A percentile compares a stretch with the other conserved stretches of the same genome.
Conservation (phyloP, 176 grass and related monocot species). For the Musa acuminata region DNA sequence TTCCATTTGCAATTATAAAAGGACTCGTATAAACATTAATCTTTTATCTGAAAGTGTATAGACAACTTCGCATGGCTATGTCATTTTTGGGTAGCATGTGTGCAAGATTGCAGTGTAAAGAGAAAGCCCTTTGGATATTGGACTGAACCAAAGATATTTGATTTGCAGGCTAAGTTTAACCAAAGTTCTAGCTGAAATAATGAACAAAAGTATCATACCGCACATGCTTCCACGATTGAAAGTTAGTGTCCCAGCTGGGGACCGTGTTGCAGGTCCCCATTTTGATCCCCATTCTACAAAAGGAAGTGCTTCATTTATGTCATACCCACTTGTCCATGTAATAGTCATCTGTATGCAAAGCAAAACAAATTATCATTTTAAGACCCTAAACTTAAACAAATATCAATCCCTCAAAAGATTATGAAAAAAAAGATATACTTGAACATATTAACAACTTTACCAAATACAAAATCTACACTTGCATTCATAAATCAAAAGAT, state of each 20-base stretch:
- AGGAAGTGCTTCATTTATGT: constrained; percentile 56
- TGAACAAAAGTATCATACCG: constrained; percentile 31
- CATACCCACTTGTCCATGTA: constrained; percentile 91
- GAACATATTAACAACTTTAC: too few relatives aligned
- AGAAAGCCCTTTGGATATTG: too few relatives aligned
- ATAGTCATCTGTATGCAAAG: constrained; percentile 70
- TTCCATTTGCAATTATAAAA: too few relatives aligned
- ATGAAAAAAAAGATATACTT: background rate
- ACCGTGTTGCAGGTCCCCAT: constrained; percentile 20
- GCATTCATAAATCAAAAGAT: too few relatives aligned
- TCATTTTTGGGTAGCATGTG: too few relatives aligned
- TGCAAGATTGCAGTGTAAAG: too few relatives aligned
- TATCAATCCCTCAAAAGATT: background rate
- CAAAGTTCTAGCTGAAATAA: background rate
- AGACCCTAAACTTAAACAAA: background rate
- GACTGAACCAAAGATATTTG: background rate
- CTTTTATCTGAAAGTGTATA: too few relatives aligned
- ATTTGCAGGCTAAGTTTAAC: too few relatives aligned
- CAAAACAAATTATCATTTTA: background rate
- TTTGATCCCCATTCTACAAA: constrained; percentile 75
- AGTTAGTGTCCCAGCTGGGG: constrained; percentile 54
- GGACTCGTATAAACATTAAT: too few relatives aligned
- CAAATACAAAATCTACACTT: too few relatives aligned
- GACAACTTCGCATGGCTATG: too few relatives aligned
- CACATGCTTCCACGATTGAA: constrained; percentile 64